These are phyloP conservation scores for Fraxinus cuspidata DNA, from an alignment of 257 asterid species.

Conservation along the genomic window DNA sequence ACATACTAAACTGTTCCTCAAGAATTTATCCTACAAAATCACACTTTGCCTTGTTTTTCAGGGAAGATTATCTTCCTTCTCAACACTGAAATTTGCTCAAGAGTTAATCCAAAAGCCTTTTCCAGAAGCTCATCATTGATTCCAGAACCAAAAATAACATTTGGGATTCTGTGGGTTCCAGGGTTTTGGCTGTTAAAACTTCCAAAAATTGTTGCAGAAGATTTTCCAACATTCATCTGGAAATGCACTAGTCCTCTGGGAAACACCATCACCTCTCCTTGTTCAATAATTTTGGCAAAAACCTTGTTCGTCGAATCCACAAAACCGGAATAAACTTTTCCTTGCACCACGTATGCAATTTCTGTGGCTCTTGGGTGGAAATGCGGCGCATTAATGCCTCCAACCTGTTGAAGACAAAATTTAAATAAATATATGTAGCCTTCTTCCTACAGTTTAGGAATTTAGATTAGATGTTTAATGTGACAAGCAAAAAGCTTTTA, in stretches of 20 bases:
- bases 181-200: slow-evolving; percentile 65
- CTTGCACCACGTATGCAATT: slow-evolving; percentile 43
- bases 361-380: slow-evolving; percentile 62
- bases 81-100: slow-evolving; percentile 38
- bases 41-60: slow-evolving; percentile 11
- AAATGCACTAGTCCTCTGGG: slow-evolving; percentile 68
- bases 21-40: background rate
- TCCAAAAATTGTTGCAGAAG: slow-evolving; percentile 47
- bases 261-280: slow-evolving; percentile 64
- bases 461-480: too few relatives aligned
- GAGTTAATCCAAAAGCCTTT: slow-evolving; percentile 59
- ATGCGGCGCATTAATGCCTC: slow-evolving; percentile 65
- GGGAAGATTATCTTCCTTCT: slow-evolving; percentile 44
- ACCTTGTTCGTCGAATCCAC: slow-evolving; percentile 52
- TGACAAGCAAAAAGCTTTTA: background rate
- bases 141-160: slow-evolving; percentile 55
- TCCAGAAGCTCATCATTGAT: slow-evolving; percentile 59
- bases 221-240: slow-evolving; percentile 59
- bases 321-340: slow-evolving; percentile 56
- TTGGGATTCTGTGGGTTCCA: slow-evolving; percentile 53
- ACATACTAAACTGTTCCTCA: background rate
- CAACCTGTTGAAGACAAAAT: slow-evolving; percentile 15
- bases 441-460: background rate
- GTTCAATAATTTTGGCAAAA: slow-evolving; percentile 49
- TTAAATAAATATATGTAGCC: background rate